These are phyloP conservation scores for Suillus lakei DNA, from an alignment of 768 basidiomycete species.

Conservation along the genomic window DNA sequence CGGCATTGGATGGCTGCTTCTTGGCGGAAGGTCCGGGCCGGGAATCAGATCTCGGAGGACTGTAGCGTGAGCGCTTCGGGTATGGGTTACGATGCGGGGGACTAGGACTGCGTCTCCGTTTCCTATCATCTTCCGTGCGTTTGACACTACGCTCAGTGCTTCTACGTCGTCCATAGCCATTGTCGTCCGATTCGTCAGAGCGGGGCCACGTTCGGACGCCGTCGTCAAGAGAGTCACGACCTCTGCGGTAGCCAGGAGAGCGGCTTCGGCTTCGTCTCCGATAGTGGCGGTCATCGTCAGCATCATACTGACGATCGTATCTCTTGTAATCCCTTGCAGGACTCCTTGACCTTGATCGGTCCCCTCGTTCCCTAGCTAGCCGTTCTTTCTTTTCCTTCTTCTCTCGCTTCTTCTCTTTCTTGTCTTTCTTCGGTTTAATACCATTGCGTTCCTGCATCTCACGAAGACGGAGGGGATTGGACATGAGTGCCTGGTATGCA, in stretches of 20 bases:
- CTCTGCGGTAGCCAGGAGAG: constrained; percentile 31
- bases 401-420: constrained; percentile 59
- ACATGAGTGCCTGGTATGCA: constrained; percentile 83
- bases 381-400: constrained; percentile 54
- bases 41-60: constrained; percentile 34
- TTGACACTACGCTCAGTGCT: constrained; percentile 24
- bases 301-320: constrained; percentile 19
- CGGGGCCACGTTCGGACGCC: constrained; percentile 48
- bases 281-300: constrained; percentile 21
- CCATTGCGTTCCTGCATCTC: constrained; percentile 83
- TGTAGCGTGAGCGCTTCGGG: constrained; percentile 56
- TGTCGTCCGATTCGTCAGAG: constrained; percentile 58
- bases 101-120: constrained; percentile 44
- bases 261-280: constrained; percentile 33
- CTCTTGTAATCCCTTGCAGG: constrained; percentile 31
- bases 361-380: constrained; percentile 29
- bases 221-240: constrained; percentile 17
- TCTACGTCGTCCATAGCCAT: constrained; percentile 33
- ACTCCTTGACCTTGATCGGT: constrained; percentile 37
- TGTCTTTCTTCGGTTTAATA: constrained; percentile 80
- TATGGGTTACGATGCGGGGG: constrained; percentile 23
- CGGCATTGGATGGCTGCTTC: constrained; percentile 24
- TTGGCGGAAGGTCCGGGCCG: constrained; percentile 16
- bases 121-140: constrained; percentile 41
- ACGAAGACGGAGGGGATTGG: constrained; percentile 83